Percentiles rank a stretch among this genome's conserved stretches.
Evolutionary conservation across 768 basidiomycete genomes (phyloP).

Genomic region (Termitomyces sp.): DNA sequence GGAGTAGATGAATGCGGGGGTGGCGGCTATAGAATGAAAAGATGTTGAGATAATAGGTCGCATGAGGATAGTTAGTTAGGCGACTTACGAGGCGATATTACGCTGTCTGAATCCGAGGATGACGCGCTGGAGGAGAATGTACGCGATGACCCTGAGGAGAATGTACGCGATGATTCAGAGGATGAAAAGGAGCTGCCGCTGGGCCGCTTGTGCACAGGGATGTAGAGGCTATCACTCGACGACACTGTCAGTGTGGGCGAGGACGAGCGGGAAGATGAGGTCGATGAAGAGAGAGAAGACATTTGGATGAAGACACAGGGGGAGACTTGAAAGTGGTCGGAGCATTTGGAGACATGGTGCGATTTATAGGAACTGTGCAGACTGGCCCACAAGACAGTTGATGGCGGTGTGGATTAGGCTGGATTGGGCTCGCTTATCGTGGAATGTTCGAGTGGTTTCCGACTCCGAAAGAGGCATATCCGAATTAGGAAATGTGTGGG

Average conservation of each 20-base stretch:
- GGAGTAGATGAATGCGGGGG: constrained; percentile 24
- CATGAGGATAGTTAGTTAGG: not conserved
- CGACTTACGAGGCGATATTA: constrained; percentile 18
- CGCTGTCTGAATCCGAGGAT: constrained; percentile 19
- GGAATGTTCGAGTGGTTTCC: constrained; percentile 18
- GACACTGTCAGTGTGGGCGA: constrained; percentile 21
- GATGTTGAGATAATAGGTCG: not conserved
- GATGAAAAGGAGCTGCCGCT: constrained; percentile 20
- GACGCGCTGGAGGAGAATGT: constrained; percentile 15
- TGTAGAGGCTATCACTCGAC: constrained; percentile 27
- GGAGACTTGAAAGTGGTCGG: not conserved
- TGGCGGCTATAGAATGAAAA: constrained; percentile 3
- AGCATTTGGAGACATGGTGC: not conserved
- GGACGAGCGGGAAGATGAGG: constrained; percentile 18
- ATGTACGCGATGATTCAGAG: constrained; percentile 13
- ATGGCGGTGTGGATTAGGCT: constrained; percentile 8
- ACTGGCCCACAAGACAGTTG: not conserved
- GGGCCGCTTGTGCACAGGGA: constrained; percentile 40
- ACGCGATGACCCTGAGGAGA: constrained; percentile 5
- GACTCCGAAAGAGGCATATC: constrained; percentile 8
- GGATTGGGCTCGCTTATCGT: not conserved
- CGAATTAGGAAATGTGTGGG: constrained; percentile 9
- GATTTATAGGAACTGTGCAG: constrained; percentile 11
- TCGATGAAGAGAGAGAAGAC: constrained; percentile 21
- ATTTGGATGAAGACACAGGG: constrained; percentile 8